Conservation (phyloP, 2,329 filamentous ascomycete genomes). For the Shiraia sp. region DNA sequence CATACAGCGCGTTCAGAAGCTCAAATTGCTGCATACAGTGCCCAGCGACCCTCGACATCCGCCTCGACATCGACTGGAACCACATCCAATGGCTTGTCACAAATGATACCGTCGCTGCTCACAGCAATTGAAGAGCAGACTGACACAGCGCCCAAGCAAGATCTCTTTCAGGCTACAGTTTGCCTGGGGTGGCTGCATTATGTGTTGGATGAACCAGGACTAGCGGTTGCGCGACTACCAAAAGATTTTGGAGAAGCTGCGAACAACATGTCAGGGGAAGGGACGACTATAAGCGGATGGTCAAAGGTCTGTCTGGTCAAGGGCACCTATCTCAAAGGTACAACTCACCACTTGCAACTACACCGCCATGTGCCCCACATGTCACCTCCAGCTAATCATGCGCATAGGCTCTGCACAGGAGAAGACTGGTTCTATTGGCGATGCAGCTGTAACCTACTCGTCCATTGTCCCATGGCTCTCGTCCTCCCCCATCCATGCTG, state of each 20-base stretch:
- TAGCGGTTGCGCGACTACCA: constrained; percentile 66
- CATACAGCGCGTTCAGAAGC: constrained; percentile 53
- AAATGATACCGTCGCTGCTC: constrained; percentile 46
- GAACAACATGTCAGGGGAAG: constrained; percentile 22
- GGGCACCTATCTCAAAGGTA: constrained; percentile 75
- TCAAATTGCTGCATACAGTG: constrained; percentile 49
- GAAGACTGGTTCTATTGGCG: constrained; percentile 47
- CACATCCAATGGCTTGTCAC: constrained; percentile 33
- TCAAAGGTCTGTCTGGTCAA: constrained; percentile 81
- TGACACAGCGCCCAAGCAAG: constrained; percentile 49
- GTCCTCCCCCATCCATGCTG: constrained; percentile 56
- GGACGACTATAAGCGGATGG: constrained; percentile 66
- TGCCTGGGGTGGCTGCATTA: constrained; percentile 87
- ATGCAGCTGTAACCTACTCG: constrained; percentile 69
- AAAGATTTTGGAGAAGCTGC: constrained; percentile 55
- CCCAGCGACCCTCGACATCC: constrained; percentile 48
- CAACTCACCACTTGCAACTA: constrained; percentile 31
- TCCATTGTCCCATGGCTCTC: constrained; percentile 67
- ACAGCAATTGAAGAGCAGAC: constrained; percentile 46
- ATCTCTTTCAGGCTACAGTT: constrained; percentile 75
- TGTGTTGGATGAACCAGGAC: constrained; percentile 69
- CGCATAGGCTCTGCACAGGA: constrained; percentile 52
- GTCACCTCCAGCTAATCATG: constrained; percentile 9
- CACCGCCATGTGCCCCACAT: not conserved
- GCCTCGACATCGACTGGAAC: constrained; percentile 42